phyloP scores from a whole-genome alignment of 352 stramenopile genomes.

The Halophytophthora polymorphica region DNA sequence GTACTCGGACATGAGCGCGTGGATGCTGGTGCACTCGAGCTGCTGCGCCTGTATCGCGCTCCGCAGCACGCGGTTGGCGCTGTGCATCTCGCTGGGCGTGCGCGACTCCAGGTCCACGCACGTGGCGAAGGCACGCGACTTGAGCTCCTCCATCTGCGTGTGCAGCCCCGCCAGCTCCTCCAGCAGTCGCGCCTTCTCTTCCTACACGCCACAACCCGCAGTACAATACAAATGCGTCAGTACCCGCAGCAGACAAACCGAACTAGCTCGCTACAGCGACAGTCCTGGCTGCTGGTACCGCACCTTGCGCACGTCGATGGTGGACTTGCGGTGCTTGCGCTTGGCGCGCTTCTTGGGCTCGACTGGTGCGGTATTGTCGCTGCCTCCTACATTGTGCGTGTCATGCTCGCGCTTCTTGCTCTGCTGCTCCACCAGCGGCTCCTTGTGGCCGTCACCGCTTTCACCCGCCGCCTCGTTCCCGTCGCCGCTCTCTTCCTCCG shows the following conservation, averaged over 20 bases:
- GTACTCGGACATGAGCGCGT: conserved; percentile 35
- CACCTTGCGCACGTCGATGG: conserved; percentile 29
- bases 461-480: no score
- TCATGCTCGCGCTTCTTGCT: conserved; percentile 11
- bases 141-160: conserved; percentile 24
- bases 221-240: conserved; percentile 4
- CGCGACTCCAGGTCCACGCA: conserved; percentile 11
- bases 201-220: conserved; percentile 9
- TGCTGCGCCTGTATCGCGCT: conserved; percentile 26
- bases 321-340: conserved; percentile 29
- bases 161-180: conserved; percentile 26
- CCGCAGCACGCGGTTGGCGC: conserved; percentile 24
- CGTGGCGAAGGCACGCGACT: conserved; percentile 15
- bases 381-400: neutral
- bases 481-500: neutral
- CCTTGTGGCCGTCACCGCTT: no score
- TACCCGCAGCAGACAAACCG: neutral
- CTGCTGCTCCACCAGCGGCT: neutral
- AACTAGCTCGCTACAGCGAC: no score
- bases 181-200: conserved; percentile 33
- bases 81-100: conserved; percentile 23
- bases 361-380: neutral
- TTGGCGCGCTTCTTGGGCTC: conserved; percentile 18
- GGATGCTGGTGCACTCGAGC: conserved; percentile 23
- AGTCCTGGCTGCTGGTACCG: no score